phyloP scores from a whole-genome alignment of 2,329 filamentous ascomycete genomes.

The Pleochaeta shiraiana region DNA sequence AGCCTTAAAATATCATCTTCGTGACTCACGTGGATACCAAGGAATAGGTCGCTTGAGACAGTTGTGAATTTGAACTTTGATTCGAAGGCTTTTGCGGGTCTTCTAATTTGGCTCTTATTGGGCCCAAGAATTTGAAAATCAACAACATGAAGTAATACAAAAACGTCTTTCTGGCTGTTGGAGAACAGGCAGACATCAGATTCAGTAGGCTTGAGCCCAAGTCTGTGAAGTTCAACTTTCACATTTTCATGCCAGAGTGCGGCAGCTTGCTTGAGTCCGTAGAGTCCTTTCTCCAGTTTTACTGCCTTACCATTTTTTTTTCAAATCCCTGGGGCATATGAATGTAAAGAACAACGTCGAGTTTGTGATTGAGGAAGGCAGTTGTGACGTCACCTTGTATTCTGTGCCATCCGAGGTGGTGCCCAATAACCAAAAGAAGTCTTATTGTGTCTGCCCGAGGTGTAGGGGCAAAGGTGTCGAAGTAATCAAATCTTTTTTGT shows the following conservation, averaged over 20 bases:
- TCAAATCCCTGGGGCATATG: neutral
- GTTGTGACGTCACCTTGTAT: neutral
- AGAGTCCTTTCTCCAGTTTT: neutral
- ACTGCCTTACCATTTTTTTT: neutral
- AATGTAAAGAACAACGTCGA: neutral
- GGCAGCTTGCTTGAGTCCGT: neutral
- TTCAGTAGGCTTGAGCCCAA: neutral
- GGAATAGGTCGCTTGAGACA: neutral
- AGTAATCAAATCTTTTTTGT: too few species aligned
- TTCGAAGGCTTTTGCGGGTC: neutral
- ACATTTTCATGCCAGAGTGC: neutral
- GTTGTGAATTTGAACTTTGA: neutral
- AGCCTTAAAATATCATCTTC: conserved; percentile 1
- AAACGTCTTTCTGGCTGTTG: neutral
- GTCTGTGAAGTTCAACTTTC: neutral
- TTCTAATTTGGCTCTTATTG: neutral
- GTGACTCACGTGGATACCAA: neutral
- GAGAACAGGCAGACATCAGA: neutral
- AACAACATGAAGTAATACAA: neutral
- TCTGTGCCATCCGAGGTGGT: neutral
- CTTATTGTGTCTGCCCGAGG: neutral
- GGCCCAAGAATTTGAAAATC: conserved; percentile 1
- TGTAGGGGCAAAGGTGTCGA: neutral
- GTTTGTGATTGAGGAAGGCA: neutral
- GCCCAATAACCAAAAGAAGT: too few species aligned